Evolutionary conservation across 148 eudicot genomes (phyloP), one percentile per base, ranked within the genome.

Genomic region (Chenopodium quinoa): DNA sequence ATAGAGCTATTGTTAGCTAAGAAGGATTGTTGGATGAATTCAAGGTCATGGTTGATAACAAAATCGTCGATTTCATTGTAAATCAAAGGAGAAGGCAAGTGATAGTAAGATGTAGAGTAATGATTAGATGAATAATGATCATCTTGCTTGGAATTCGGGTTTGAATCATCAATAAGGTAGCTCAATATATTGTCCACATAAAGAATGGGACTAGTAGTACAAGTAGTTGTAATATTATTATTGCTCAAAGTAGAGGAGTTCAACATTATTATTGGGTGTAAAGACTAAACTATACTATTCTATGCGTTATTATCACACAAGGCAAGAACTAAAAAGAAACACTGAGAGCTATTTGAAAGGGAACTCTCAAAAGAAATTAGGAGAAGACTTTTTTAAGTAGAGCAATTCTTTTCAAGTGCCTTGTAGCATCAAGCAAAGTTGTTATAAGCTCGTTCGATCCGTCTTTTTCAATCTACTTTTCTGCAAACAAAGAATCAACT

Each of bases 21-120:
- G 12, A 78, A 81, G 79, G 84, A 32, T 23, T 76, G 82, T 69
- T 82, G 88, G 34, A 80, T 82, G 40, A 68, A 71, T 58, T 79
- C 37, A 50, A 83, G 79, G 9, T 84, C 86, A 31, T 81, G 84
- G 73, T 66, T 78, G 81, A 56, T 79, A 62, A 76, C 37, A 37
- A 31, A 78, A 29, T 56, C 12, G 20, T 83, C 82, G 27, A 83
- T 50, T 32, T 83, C 81, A 11, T 78, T 46, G 73, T 78, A 83
- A 32, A 46, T 23, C 58, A 78, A 71, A 16, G 85, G 85, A n/a
- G 81, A 83, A 29, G 75, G 78, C 19, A 73, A 31, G 64, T 71
- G 78, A 78, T 78, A 79, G 44, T 78, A 83, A 65, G 75, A 78
- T 29, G 77, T 74, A 22, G n/a, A 23, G 58, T 46, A 73, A 73